Evolutionary conservation across 192 early-diverging fungal species (phyloP), one percentile per base, ranked within the genome.

Genomic region (Chytriomyces sp.): DNA sequence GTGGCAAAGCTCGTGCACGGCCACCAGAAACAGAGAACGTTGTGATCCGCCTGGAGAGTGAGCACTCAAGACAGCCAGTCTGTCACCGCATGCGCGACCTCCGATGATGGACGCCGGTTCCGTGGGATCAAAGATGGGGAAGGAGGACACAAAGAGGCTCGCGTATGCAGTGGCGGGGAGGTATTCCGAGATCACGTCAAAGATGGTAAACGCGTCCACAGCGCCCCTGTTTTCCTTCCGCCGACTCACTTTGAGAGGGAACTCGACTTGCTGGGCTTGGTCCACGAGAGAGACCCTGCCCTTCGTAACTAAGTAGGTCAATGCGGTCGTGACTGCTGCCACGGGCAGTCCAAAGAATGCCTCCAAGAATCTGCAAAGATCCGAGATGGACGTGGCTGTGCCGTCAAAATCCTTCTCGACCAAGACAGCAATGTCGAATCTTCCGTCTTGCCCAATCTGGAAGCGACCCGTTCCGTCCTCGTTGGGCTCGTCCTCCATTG

Each of bases 1-100:
- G 25, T 57, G 56, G n/a, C 14, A 57, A 7, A 57, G 25, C 25
- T 57, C 56, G 25, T 57, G 56, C 25, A 28, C 56, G 14, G 6
- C 7, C 8, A 26, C 25, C 7, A 14, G 56, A 26, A 10, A 19
- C 8, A 57, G 56, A 8, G 8, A 14, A 57, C 56, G 56, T 57
- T 26, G 14, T 7, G 10, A 10, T 28, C 8, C 14, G 7, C 30
- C 25, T 10, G 8, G 8, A 28, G 14, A 25, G 44, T n/a, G 44
- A 10, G 56, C 14, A n/a, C n/a, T n/a, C 14, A 57, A 7, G 56
- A 57, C 56, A 57, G 56, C 56, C 7, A 57, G 8, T 14, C 56
- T 14, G 30, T 57, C 56, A 7, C 56, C 56, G 30, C 56, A 57
- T 26, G 56, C 56, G 25, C 56, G 56, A 57, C 56, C 56, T 7